Conservation (phyloP, 2,329 filamentous ascomycete genomes). For the Microascus cirrosus region DNA sequence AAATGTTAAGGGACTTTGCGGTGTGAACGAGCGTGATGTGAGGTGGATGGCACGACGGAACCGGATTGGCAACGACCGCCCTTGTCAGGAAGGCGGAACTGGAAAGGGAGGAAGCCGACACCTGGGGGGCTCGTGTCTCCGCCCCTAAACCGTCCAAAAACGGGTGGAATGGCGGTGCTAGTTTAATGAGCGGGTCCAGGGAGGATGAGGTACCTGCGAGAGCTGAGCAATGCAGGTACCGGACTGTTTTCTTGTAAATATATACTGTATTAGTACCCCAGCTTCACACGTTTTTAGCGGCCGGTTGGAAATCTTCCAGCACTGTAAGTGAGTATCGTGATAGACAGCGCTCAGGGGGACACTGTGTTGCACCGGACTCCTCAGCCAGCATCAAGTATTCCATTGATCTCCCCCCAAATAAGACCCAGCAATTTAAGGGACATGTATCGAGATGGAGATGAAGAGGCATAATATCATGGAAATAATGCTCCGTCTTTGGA, state of each 20-base stretch:
- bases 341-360: not conserved
- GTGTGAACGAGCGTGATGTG: slow-evolving; percentile 1
- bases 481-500: not conserved
- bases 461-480: not conserved
- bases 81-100: not conserved
- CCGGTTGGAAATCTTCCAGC: not conserved
- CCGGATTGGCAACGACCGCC: not conserved
- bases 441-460: not conserved
- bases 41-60: slow-evolving; percentile 1
- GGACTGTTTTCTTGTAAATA: not conserved
- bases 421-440: slow-evolving; percentile 4
- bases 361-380: slow-evolving; percentile 3
- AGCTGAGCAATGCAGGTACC: slow-evolving; percentile 4
- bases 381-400: slow-evolving; percentile 1
- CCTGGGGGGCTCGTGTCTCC: slow-evolving; percentile 1
- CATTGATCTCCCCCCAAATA: slow-evolving; percentile 2
- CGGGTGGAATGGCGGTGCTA: slow-evolving; percentile 19
- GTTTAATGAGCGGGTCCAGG: slow-evolving; percentile 18
- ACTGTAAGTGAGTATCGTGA: not conserved
- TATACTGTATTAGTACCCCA: not conserved
- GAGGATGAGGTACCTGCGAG: slow-evolving; percentile 2
- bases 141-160: slow-evolving; percentile 8
- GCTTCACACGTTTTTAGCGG: not conserved
- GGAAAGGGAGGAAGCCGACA: slow-evolving; percentile 4
- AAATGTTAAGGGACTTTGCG: not conserved